A percentile compares a stretch with the other conserved stretches of the same genome.
phyloP scores from a whole-genome alignment of 2,329 filamentous ascomycete species.

The Chaetomiaceae sp. region DNA sequence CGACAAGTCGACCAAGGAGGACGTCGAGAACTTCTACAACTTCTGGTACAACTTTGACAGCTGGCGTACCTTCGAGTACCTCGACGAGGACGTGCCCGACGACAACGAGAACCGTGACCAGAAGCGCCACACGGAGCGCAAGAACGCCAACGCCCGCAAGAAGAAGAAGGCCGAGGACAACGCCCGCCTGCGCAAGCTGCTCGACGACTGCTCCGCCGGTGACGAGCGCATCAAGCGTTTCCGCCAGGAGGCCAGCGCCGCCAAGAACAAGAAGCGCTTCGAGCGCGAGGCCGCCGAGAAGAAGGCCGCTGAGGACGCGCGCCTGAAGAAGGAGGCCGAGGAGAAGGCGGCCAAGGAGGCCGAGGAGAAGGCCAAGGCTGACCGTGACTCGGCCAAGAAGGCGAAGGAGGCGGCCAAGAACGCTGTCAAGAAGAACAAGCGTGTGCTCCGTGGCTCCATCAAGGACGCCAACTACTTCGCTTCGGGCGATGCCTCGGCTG shows the following conservation, averaged over 20 bases:
- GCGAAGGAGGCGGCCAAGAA: slow-evolving; percentile 98
- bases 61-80: slow-evolving; percentile 96
- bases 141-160: slow-evolving; percentile 95
- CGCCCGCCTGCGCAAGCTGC: slow-evolving; percentile 78
- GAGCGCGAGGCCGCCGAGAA: slow-evolving; percentile 92
- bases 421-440: slow-evolving; percentile 99
- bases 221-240: slow-evolving; percentile 98
- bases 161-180: slow-evolving; percentile 99
- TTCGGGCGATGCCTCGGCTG: slow-evolving; percentile 64
- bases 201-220: slow-evolving; percentile 76
- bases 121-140: slow-evolving; percentile 96
- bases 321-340: slow-evolving; percentile 77
- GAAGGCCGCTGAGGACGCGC: slow-evolving; percentile 78
- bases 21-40: slow-evolving; percentile 96
- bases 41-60: slow-evolving; percentile 99
- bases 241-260: slow-evolving; percentile 82
- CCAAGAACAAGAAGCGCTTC: slow-evolving; percentile 91
- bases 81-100: slow-evolving; percentile 97
- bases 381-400: slow-evolving; percentile 85
- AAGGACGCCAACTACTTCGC: slow-evolving; percentile 98
- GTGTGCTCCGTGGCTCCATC: slow-evolving; percentile 85
- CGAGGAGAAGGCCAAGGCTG: slow-evolving; percentile 78
- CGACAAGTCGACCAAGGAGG: slow-evolving; percentile 77
- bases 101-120: slow-evolving; percentile 99
- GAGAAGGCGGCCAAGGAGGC: slow-evolving; percentile 75